Evolutionary conservation across 2,329 filamentous ascomycete species (phyloP).

Genomic region (Fusarium liriodendri): DNA sequence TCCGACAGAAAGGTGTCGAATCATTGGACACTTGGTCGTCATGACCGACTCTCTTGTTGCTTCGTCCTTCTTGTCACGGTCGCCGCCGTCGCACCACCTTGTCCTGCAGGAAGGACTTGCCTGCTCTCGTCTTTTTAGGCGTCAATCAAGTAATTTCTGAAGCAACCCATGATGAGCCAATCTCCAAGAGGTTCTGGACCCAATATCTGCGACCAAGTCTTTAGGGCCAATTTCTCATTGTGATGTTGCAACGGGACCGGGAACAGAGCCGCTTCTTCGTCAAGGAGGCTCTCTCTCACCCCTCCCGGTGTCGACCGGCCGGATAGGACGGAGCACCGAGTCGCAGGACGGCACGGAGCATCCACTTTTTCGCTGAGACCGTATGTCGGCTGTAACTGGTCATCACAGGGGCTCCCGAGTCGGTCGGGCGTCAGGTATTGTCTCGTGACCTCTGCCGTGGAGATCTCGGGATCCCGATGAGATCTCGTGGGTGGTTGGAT

Average conservation of each 20-base stretch:
- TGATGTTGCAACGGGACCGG: conserved; percentile 16
- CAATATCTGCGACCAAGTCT: conserved; percentile 4
- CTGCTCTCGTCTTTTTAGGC: neutral
- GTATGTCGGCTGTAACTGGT: conserved; percentile 7
- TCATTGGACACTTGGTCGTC: conserved; percentile 27
- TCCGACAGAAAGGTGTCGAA: conserved; percentile 11
- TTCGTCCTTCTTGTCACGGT: conserved; percentile 15
- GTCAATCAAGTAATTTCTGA: conserved; percentile 16
- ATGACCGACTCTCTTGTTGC: conserved; percentile 21
- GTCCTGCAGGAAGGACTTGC: conserved; percentile 23
- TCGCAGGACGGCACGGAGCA: conserved; percentile 11
- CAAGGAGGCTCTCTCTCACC: neutral
- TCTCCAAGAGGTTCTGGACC: conserved; percentile 6
- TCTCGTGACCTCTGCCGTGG: conserved; percentile 32
- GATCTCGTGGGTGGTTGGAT: conserved; percentile 37
- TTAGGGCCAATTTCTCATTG: conserved; percentile 2
- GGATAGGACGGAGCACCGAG: conserved; percentile 22
- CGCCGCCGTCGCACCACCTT: conserved; percentile 23
- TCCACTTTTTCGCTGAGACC: conserved; percentile 1
- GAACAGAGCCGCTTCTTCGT: conserved; percentile 2
- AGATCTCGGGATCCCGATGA: conserved; percentile 38
- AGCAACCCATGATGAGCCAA: neutral
- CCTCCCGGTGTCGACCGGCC: conserved; percentile 3
- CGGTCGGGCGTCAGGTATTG: neutral
- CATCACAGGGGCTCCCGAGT: neutral